These are phyloP conservation scores for Aschersonia sp. DNA, from an alignment of 2,329 filamentous ascomycete genomes.

Conservation along the genomic window DNA sequence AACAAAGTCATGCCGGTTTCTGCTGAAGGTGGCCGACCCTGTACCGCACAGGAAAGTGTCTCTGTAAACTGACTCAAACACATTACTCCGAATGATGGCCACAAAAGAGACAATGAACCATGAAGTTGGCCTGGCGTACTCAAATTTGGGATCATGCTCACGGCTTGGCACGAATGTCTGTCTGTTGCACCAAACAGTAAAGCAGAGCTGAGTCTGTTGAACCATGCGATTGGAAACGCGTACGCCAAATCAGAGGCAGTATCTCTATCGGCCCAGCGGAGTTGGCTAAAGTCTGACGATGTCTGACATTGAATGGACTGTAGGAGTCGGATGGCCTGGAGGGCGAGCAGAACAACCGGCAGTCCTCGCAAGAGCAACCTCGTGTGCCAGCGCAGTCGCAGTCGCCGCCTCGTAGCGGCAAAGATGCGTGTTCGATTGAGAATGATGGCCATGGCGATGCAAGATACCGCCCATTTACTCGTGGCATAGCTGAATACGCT, in stretches of 20 bases:
- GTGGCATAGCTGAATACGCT: conserved; percentile 84
- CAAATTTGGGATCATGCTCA: conserved; percentile 52
- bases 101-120: conserved; percentile 65
- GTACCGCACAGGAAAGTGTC: conserved; percentile 73
- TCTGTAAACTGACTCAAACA: conserved; percentile 77
- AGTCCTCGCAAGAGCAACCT: conserved; percentile 55
- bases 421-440: conserved; percentile 90
- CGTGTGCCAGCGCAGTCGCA: conserved; percentile 60
- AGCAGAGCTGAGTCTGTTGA: conserved; percentile 58
- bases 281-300: conserved; percentile 51
- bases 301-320: conserved; percentile 90
- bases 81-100: conserved; percentile 58
- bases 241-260: conserved; percentile 56
- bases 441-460: conserved; percentile 72
- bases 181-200: conserved; percentile 64
- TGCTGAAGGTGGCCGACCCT: conserved; percentile 63
- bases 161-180: conserved; percentile 56
- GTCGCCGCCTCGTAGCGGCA: conserved; percentile 67
- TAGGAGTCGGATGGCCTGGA: conserved; percentile 56
- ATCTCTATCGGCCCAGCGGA: conserved; percentile 54
- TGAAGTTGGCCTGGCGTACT: conserved; percentile 39
- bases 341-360: conserved; percentile 54
- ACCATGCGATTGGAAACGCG: conserved; percentile 49
- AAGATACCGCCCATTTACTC: conserved; percentile 82
- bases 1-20: conserved; percentile 96